Percentiles rank a stretch among this genome's conserved stretches.
phyloP scores from a whole-genome alignment of 345 rosid species.

The Punica granatum region DNA sequence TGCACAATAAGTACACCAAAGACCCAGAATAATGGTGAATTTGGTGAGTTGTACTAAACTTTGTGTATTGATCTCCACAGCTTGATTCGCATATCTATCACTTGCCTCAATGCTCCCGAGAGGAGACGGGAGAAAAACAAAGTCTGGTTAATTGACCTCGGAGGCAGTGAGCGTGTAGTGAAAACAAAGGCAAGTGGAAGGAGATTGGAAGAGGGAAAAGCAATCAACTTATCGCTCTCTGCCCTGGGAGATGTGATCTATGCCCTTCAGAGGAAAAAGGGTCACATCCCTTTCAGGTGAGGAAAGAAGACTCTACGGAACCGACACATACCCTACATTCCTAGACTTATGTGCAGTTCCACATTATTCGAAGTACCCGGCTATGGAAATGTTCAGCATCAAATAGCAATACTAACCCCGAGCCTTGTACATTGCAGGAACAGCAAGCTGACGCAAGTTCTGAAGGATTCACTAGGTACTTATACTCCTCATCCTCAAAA shows the following conservation, averaged over 20 bases:
- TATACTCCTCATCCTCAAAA: constrained; percentile 4
- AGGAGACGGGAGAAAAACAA: constrained; percentile 60
- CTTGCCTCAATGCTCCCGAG: constrained; percentile 49
- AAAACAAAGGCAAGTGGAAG: constrained; percentile 76
- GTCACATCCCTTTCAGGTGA: constrained; percentile 73
- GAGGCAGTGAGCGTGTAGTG: constrained; percentile 82
- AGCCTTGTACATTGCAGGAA: constrained; percentile 44
- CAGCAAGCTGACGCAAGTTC: constrained; percentile 79
- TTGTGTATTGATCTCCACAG: constrained; percentile 22
- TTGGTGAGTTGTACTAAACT: not conserved
- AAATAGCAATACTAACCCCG: not conserved
- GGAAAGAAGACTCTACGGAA: not conserved
- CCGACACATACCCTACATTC: not conserved
- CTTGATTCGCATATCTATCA: constrained; percentile 57
- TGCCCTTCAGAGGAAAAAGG: constrained; percentile 61
- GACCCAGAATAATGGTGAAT: not conserved
- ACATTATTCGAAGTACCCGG: not conserved
- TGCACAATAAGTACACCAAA: not conserved
- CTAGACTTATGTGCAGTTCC: not conserved
- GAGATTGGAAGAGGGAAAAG: constrained; percentile 90
- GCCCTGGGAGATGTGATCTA: constrained; percentile 75
- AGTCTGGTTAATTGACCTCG: constrained; percentile 75
- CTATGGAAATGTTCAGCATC: not conserved
- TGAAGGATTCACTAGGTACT: constrained; percentile 78
- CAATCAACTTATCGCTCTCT: constrained; percentile 74